A percentile compares a stretch with the other conserved stretches of the same genome.
Conservation (phyloP, 2,329 filamentous ascomycete species). For the Ceratocystis cacaofunesta region DNA sequence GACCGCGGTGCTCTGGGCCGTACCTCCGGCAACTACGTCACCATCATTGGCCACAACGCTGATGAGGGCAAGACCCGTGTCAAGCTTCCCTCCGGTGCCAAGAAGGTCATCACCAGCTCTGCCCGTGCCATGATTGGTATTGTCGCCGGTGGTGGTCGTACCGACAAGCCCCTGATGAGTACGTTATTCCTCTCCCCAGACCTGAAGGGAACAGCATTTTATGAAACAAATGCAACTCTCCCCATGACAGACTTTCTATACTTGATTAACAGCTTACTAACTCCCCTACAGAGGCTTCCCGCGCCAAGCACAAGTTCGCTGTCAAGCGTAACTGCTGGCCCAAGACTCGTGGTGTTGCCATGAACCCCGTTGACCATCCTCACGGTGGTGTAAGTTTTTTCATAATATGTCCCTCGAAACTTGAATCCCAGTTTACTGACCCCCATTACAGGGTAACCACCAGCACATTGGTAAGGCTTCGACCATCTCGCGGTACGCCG, state of each 20-base stretch:
- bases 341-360: constrained; percentile 99
- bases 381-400: constrained; percentile 63
- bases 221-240: not conserved
- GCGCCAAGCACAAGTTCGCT: constrained; percentile 99
- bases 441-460: constrained; percentile 69
- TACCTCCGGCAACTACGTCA: constrained; percentile 99
- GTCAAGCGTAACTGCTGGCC: constrained; percentile 99
- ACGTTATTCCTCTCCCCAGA: constrained; percentile 27
- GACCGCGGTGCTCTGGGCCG: constrained; percentile 93
- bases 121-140: constrained; percentile 98
- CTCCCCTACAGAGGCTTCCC: constrained; percentile 66
- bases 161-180: constrained; percentile 98
- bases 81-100: constrained; percentile 97
- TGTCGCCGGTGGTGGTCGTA: constrained; percentile 96
- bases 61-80: constrained; percentile 99
- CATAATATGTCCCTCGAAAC: not conserved
- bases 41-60: constrained; percentile 92
- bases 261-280: constrained; percentile 27
- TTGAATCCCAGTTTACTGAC: constrained; percentile 27
- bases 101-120: constrained; percentile 92
- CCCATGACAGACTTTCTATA: constrained; percentile 14
- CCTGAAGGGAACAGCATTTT: not conserved
- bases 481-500: constrained; percentile 95
- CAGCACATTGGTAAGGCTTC: constrained; percentile 99
- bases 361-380: constrained; percentile 99